These are phyloP conservation scores for Termitomyces sp. DNA, from an alignment of 768 basidiomycete genomes.

Conservation along the genomic window DNA sequence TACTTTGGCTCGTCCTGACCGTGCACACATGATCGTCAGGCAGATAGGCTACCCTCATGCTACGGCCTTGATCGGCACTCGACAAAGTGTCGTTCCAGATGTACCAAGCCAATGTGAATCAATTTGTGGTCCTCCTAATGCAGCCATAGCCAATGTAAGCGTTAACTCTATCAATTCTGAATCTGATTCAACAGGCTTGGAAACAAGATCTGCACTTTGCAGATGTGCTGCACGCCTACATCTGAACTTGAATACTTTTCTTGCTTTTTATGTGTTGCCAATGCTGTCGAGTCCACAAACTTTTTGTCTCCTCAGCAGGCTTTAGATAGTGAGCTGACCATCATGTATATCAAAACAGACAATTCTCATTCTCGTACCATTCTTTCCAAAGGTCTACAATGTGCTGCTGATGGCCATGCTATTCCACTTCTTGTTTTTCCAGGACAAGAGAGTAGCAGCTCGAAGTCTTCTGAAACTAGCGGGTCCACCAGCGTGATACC, in stretches of 20 bases:
- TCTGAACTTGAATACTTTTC: conserved; percentile 35
- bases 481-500: too few relatives aligned
- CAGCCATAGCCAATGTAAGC: conserved; percentile 15
- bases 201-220: conserved; percentile 20
- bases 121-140: conserved; percentile 23
- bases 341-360: background rate
- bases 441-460: background rate
- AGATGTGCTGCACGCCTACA: conserved; percentile 30
- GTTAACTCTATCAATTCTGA: background rate
- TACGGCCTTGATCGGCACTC: background rate
- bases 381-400: background rate
- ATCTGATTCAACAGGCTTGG: background rate
- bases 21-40: background rate
- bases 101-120: conserved; percentile 26
- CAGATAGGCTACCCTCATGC: background rate
- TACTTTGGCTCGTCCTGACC: background rate
- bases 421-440: background rate
- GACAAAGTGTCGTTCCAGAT: conserved; percentile 15
- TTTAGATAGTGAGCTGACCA: conserved; percentile 13
- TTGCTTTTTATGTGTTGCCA: conserved; percentile 33
- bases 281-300: conserved; percentile 19
- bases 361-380: background rate
- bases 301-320: conserved; percentile 14
- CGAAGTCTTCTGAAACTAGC: background rate
- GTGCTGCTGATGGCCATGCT: background rate